Base-by-base conservation (phyloP, 352 stramenopile genomes). In the Globisporangium splendens region DNA sequence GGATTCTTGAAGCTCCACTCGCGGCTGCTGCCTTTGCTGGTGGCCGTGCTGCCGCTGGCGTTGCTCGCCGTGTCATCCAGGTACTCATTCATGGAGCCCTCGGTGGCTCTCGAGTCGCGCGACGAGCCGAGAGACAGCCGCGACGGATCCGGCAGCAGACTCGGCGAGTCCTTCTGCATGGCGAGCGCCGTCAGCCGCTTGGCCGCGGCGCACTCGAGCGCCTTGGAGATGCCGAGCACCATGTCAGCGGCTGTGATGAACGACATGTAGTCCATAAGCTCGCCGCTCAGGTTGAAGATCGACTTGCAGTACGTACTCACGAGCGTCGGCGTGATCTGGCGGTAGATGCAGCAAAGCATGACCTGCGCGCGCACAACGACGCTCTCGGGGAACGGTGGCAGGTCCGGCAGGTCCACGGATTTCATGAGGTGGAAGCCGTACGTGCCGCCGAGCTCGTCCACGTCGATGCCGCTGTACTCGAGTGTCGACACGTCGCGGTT, bases 401-500 rank as follows among this genome's bases (percentile, higher is more conserved):
- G 42, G 11, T 56, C 47, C 1, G 17, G 18, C 8, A 46, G 13
- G 20, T 55, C 21, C 15, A 70, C 61, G 0, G 56, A 61, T 17
- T 65, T 65, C 18, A 42, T 63, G 1, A 66, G 61, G n/a, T 65
- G 62, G 50, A 65, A 70, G 49, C 75, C 62, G 49, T 56, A 85
- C n/a, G 61, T 59, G 6, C 74, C 43, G 2, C 78, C 73, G 6
- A 73, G 39, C 10, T 21, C 35, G 42, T 86, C 75, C 0, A 59
- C 54, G 10, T 51, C 61, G 0, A 70, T 70, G 8, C 78, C 75
- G 41, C 74, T 74, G 46, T 67, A 68, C 55, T 88, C 78, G 15
- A 88, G 73, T 2, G 63, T 70, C 38, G 66, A 72, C 44, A 75
- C 43, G 47, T 86, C 78, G 1, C 78, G 78, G n/a, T 73, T 64